These are phyloP conservation scores for Macrotyloma uniflorum DNA, from an alignment of 306 rosid species.

Conservation along the genomic window DNA sequence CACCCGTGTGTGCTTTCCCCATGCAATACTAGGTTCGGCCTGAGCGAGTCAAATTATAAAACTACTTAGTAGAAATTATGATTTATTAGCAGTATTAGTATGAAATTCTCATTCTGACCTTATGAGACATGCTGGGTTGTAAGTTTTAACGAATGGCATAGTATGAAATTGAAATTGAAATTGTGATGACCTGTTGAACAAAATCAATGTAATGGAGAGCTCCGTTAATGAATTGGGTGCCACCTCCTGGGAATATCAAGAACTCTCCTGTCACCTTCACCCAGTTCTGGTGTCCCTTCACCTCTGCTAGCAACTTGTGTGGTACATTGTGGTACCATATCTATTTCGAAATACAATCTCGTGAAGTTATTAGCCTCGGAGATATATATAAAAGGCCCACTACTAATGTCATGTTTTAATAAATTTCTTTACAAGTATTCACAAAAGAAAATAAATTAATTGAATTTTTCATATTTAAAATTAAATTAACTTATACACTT, in stretches of 20 bases:
- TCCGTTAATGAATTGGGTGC: slow-evolving; percentile 92
- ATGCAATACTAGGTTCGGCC: slow-evolving; percentile 69
- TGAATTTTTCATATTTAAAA: no score
- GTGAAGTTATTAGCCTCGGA: background rate
- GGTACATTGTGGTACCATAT: slow-evolving; percentile 92
- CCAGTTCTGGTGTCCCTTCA: slow-evolving; percentile 98
- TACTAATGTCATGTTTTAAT: no score
- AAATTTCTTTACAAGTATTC: no score
- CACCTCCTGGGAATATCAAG: slow-evolving; percentile 94
- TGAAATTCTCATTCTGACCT: no score
- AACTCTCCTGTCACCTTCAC: slow-evolving; percentile 87
- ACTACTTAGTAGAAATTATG: background rate
- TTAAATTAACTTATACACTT: background rate
- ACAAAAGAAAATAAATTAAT: no score
- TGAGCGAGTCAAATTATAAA: slow-evolving; percentile 33
- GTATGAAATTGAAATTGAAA: background rate
- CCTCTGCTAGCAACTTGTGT: slow-evolving; percentile 70
- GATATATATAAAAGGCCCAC: background rate
- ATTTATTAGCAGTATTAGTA: background rate
- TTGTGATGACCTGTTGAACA: slow-evolving; percentile 64
- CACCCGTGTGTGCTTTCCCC: slow-evolving; percentile 84
- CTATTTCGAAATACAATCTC: slow-evolving; percentile 41
- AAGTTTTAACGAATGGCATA: background rate
- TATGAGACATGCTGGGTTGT: background rate
- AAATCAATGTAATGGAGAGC: slow-evolving; percentile 91